Base-by-base conservation (phyloP, 179 eudicot species). In the Silene coronaria region DNA sequence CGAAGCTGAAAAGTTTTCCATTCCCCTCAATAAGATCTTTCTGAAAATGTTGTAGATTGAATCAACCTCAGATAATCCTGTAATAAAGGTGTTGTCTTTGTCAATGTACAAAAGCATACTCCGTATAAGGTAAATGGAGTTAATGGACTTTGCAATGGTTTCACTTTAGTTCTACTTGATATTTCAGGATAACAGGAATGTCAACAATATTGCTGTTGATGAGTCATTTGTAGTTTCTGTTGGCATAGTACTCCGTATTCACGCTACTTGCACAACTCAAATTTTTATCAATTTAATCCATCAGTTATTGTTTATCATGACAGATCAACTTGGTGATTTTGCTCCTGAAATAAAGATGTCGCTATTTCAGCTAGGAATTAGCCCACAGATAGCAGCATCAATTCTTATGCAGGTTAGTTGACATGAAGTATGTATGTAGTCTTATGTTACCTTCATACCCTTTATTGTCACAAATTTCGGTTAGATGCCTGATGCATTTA, bases 351-450 rank as follows among this genome's bases (percentile, higher is more conserved):
- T 95, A 67, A 92, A 95, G 89, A 94, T 95, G 87, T 95, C 99
- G 22, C 87, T 95, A 78, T 95, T 95, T 78, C 99, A 95, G 86
- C 88, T 95, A 75, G 99, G 99, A 80, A 87, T 95, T 77, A 91
- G 99, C 83, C 99, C 99, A 11, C 99, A 95, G 82, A 95, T 95
- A 70, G 95, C 86, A 73, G 99, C 99, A 73, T 95, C 99, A 36
- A 89, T 95, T 67, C 84, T 95, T 77, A 95, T 95, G 97, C 97
- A 94, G 97, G 98, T 91, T 70, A 62, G 80, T 51, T 63, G 36
- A 9, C 62, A n/a, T 28, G 48, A 72, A 67, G 26, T 12, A 23
- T 69, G 34, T 57, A n/a, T 73, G 32, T 14, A n/a, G 34, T 74
- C 48, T 9, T 70, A 9, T 71, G 62, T 71, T 26, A 26, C 51